Evolutionary conservation across 169 alveolate genomes (phyloP).

Genomic region (Plasmodium gonderi): DNA sequence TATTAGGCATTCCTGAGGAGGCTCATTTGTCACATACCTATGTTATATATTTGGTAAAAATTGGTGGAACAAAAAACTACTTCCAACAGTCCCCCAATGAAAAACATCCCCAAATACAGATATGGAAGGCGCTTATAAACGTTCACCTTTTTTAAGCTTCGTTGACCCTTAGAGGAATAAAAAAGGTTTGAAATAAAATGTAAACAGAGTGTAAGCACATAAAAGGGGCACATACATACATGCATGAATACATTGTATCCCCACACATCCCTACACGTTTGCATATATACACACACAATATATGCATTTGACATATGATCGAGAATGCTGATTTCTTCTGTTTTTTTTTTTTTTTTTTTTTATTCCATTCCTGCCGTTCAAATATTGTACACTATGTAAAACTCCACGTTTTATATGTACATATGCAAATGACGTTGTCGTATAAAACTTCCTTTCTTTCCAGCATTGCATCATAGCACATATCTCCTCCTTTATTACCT

Average conservation of each 20-base stretch:
- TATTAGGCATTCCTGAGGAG: neutral
- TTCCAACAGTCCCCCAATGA: conserved; percentile 74
- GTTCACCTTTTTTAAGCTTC: conserved; percentile 67
- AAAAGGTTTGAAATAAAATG: neutral
- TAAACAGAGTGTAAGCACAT: neutral
- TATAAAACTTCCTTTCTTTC: neutral
- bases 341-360: too few relatives aligned
- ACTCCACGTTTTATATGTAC: too few relatives aligned
- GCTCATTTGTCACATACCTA: conserved; percentile 8
- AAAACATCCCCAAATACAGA: conserved; percentile 68
- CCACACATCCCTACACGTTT: neutral
- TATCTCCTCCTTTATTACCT: conserved; percentile 11
- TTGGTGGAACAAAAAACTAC: conserved; percentile 74
- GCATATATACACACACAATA: neutral
- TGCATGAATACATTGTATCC: too few relatives aligned
- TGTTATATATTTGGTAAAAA: conserved; percentile 68
- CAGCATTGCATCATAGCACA: neutral
- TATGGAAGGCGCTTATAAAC: conserved; percentile 73
- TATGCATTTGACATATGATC: neutral
- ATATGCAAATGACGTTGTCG: neutral
- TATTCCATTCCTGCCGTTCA: too few relatives aligned
- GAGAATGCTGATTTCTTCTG: neutral
- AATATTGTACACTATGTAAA: too few relatives aligned
- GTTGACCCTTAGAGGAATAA: conserved; percentile 51
- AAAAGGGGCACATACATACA: neutral